Evolutionary conservation across 768 basidiomycete genomes (phyloP).

Genomic region (Tricholoma sp.): DNA sequence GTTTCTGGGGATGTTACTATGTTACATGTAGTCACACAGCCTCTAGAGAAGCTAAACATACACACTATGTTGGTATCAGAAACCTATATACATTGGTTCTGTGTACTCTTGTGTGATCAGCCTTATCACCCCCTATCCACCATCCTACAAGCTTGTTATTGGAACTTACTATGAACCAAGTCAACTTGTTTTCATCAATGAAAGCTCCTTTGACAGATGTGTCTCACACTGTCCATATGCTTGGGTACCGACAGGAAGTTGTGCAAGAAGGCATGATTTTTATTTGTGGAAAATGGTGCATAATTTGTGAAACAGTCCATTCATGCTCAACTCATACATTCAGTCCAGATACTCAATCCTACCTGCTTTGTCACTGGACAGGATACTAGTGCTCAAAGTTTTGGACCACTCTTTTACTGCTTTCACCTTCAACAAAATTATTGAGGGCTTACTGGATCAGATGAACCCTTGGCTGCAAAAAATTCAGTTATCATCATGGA

Average conservation of each 20-base stretch:
- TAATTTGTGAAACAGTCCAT: background rate
- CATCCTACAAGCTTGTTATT: no score
- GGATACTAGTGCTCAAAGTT: background rate
- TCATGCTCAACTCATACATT: background rate
- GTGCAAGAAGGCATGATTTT: slow-evolving; percentile 22
- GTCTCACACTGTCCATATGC: slow-evolving; percentile 18
- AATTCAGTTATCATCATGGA: slow-evolving; percentile 11
- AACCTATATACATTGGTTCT: no score
- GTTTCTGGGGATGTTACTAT: no score
- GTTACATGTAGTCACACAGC: no score
- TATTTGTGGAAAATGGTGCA: slow-evolving; percentile 19
- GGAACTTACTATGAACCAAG: slow-evolving; percentile 14
- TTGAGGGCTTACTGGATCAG: slow-evolving; percentile 7
- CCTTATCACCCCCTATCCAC: no score
- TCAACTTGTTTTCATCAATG: slow-evolving; percentile 25
- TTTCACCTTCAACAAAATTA: background rate
- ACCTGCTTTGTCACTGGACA: no score
- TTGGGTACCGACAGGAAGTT: slow-evolving; percentile 20
- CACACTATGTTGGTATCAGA: no score
- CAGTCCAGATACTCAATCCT: slow-evolving; percentile 7
- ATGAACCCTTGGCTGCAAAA: slow-evolving; percentile 8
- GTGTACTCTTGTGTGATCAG: no score
- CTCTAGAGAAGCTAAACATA: no score
- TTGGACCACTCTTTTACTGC: background rate
- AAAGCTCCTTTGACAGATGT: slow-evolving; percentile 20